Conservation (phyloP, 345 rosid species). For the Moricandia moricandioides region DNA sequence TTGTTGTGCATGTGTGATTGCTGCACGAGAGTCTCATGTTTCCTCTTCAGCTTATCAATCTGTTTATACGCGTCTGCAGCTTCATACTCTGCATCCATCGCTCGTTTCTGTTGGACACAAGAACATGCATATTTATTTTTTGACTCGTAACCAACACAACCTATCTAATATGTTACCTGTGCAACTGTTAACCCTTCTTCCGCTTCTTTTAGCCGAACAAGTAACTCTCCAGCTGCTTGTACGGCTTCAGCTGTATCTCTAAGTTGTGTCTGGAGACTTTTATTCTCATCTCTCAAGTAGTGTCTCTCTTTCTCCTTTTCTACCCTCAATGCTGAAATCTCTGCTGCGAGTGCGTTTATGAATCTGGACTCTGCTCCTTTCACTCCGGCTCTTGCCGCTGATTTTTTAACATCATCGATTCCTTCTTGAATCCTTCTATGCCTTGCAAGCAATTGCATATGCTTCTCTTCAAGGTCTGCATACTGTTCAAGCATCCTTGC, state of each 20-base stretch:
- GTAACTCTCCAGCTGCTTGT: constrained; percentile 92
- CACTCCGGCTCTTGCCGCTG: constrained; percentile 85
- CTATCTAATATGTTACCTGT: no score
- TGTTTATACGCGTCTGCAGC: constrained; percentile 50
- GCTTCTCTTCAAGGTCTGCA: constrained; percentile 85
- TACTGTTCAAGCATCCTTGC: constrained; percentile 86
- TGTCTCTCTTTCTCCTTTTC: constrained; percentile 81
- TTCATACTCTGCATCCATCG: constrained; percentile 61
- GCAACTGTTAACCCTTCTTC: constrained; percentile 73
- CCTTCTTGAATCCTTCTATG: constrained; percentile 81
- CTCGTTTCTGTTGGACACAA: constrained; percentile 53
- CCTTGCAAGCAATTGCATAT: constrained; percentile 77
- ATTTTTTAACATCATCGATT: constrained; percentile 78
- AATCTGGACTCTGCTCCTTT: constrained; percentile 79
- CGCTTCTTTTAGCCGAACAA: constrained; percentile 89
- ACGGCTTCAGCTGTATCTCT: constrained; percentile 98
- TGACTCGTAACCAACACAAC: no score
- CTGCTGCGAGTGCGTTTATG: constrained; percentile 88
- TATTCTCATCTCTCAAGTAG: constrained; percentile 81
- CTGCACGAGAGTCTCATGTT: no score
- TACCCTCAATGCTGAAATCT: constrained; percentile 77
- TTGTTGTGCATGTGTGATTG: no score
- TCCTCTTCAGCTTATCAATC: constrained; percentile 56
- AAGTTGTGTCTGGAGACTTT: constrained; percentile 78
- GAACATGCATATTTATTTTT: no score